Evolutionary conservation across 306 rosid species (phyloP).

Genomic region (Cucumis hystrix): DNA sequence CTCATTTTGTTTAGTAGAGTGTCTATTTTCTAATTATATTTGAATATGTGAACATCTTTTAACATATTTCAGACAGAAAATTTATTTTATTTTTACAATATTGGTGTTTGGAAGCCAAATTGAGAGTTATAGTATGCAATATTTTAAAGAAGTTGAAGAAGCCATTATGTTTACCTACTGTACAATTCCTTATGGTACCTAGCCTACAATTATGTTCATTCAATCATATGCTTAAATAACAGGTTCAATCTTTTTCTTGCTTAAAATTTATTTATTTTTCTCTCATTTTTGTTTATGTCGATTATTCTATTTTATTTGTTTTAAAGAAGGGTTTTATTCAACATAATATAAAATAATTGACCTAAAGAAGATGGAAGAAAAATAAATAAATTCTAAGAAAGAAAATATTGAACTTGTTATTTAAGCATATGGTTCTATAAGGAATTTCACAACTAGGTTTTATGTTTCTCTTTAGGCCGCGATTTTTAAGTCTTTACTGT

Average conservation of each 20-base stretch:
- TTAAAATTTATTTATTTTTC: neutral
- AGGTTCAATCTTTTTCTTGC: neutral
- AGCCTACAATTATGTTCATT: neutral
- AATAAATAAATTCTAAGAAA: neutral
- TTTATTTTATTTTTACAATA: neutral
- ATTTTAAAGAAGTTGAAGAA: neutral
- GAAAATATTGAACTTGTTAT: neutral
- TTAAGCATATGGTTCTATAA: neutral
- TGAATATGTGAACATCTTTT: neutral
- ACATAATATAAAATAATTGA: neutral
- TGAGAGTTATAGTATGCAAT: neutral
- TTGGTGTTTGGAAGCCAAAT: neutral
- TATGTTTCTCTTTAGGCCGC: too few relatives aligned
- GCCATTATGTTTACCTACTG: neutral
- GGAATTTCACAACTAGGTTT: neutral
- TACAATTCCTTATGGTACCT: neutral
- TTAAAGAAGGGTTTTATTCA: too few relatives aligned
- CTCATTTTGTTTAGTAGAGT: neutral
- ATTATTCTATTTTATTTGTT: neutral
- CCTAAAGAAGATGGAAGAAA: neutral
- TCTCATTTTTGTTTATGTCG: neutral
- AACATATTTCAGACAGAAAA: neutral
- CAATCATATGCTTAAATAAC: neutral
- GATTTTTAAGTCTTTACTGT: too few relatives aligned
- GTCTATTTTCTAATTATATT: neutral